phyloP scores from a whole-genome alignment of 768 basidiomycete genomes.

The Strobilomyces echinocephalus region DNA sequence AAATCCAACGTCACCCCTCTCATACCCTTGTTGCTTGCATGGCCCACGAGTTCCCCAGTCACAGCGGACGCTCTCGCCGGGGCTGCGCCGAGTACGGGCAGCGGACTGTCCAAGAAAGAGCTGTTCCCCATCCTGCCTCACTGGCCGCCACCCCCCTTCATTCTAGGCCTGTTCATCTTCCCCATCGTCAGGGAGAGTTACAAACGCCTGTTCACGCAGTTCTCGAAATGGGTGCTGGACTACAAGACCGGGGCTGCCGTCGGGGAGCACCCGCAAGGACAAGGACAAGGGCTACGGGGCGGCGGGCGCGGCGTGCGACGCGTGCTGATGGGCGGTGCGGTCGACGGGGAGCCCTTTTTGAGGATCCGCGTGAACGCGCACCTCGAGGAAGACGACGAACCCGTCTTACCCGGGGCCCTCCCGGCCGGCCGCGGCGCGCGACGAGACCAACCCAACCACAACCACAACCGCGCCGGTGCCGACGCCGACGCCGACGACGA shows the following conservation, averaged over 20 bases:
- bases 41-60: constrained; percentile 29
- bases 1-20: constrained; percentile 24
- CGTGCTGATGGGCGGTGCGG: constrained; percentile 18
- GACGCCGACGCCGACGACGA: background rate
- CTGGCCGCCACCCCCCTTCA: constrained; percentile 61
- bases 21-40: constrained; percentile 24
- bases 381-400: constrained; percentile 26
- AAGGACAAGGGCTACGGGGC: constrained; percentile 14
- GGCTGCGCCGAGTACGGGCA: background rate
- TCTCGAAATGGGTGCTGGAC: constrained; percentile 44
- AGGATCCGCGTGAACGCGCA: constrained; percentile 31
- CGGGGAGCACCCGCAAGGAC: constrained; percentile 9
- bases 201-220: constrained; percentile 34
- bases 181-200: constrained; percentile 47
- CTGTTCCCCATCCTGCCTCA: constrained; percentile 28
- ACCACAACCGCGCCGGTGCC: constrained; percentile 2
- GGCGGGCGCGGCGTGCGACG: constrained; percentile 20
- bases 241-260: constrained; percentile 13
- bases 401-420: constrained; percentile 10
- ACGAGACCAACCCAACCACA: constrained; percentile 15
- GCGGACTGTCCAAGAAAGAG: constrained; percentile 6
- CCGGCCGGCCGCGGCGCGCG: constrained; percentile 4
- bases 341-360: constrained; percentile 29
- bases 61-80: background rate
- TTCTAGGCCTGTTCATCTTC: constrained; percentile 49